Percentiles rank a stretch among this genome's conserved stretches.
These are phyloP conservation scores for Fusarium piperis DNA, from an alignment of 2,329 filamentous ascomycete species.

Conservation along the genomic window DNA sequence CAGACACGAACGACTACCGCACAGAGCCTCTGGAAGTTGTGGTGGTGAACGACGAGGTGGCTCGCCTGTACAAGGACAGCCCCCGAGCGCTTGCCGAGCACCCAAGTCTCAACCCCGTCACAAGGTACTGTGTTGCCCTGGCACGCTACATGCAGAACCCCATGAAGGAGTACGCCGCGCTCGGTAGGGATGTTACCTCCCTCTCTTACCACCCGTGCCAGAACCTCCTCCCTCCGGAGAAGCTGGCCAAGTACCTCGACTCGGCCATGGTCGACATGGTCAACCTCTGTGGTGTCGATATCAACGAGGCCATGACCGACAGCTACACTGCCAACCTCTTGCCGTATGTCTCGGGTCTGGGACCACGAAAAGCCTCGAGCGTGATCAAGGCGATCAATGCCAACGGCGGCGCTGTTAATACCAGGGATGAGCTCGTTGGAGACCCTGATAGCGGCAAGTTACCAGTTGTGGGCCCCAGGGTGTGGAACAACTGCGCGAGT, in stretches of 20 bases:
- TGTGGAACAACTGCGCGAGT: conserved; percentile 97
- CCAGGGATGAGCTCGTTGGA: conserved; percentile 87
- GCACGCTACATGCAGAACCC: conserved; percentile 95
- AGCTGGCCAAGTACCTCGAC: conserved; percentile 86
- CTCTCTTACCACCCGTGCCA: conserved; percentile 91
- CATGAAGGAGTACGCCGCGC: conserved; percentile 93
- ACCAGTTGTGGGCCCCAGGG: conserved; percentile 85
- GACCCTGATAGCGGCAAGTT: conserved; percentile 82
- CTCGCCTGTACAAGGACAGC: conserved; percentile 94
- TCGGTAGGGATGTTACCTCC: conserved; percentile 88
- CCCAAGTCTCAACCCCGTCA: conserved; percentile 79
- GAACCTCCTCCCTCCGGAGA: conserved; percentile 86
- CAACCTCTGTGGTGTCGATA: conserved; percentile 93
- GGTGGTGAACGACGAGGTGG: conserved; percentile 95
- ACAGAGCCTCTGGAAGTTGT: conserved; percentile 87
- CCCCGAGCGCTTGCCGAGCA: conserved; percentile 82
- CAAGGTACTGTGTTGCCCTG: conserved; percentile 88
- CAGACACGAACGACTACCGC: conserved; percentile 77
- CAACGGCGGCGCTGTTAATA: conserved; percentile 87
- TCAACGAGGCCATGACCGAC: conserved; percentile 89
- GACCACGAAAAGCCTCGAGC: conserved; percentile 88
- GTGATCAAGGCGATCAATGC: conserved; percentile 81
- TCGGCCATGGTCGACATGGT: conserved; percentile 99
- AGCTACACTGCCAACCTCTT: conserved; percentile 85
- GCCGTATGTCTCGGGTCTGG: conserved; percentile 90